These are phyloP conservation scores for Nephelium lappaceum DNA, from an alignment of 345 rosid genomes.

Conservation along the genomic window DNA sequence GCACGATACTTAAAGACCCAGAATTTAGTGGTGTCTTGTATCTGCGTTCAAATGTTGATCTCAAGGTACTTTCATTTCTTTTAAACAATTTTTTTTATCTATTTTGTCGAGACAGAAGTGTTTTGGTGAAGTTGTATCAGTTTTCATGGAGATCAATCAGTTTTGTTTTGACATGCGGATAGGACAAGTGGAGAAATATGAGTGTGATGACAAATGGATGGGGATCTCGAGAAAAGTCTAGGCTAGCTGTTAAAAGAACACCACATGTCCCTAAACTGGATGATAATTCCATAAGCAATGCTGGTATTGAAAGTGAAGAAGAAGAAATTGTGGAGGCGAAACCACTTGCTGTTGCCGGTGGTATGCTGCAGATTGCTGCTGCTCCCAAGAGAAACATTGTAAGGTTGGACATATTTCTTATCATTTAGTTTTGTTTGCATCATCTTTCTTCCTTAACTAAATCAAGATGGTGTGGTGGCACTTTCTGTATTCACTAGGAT, in stretches of 20 bases:
- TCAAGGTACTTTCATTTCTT: slow-evolving; percentile 57
- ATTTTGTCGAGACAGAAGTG: background rate
- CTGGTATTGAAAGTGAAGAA: slow-evolving; percentile 65
- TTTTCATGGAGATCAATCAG: slow-evolving; percentile 19
- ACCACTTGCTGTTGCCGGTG: slow-evolving; percentile 42
- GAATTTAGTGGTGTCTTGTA: slow-evolving; percentile 83
- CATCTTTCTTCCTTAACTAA: background rate
- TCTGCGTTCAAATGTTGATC: slow-evolving; percentile 96
- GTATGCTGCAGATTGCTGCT: slow-evolving; percentile 44
- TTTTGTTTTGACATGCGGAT: slow-evolving; percentile 23
- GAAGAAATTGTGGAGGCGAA: slow-evolving; percentile 68
- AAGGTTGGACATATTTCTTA: slow-evolving; percentile 50
- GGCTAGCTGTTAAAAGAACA: slow-evolving; percentile 67
- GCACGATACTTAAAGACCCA: slow-evolving; percentile 95
- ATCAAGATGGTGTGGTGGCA: background rate
- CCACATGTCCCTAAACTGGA: slow-evolving; percentile 56
- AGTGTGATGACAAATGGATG: slow-evolving; percentile 95
- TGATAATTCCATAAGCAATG: slow-evolving; percentile 43
- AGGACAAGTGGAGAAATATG: slow-evolving; percentile 99
- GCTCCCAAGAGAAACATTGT: slow-evolving; percentile 68
- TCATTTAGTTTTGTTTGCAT: background rate
- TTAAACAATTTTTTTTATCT: background rate
- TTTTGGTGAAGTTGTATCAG: background rate
- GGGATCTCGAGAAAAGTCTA: slow-evolving; percentile 84
- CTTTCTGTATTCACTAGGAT: background rate